Conservation (phyloP, 192 early-diverging fungal genomes). For the Entomortierella lignicola region DNA sequence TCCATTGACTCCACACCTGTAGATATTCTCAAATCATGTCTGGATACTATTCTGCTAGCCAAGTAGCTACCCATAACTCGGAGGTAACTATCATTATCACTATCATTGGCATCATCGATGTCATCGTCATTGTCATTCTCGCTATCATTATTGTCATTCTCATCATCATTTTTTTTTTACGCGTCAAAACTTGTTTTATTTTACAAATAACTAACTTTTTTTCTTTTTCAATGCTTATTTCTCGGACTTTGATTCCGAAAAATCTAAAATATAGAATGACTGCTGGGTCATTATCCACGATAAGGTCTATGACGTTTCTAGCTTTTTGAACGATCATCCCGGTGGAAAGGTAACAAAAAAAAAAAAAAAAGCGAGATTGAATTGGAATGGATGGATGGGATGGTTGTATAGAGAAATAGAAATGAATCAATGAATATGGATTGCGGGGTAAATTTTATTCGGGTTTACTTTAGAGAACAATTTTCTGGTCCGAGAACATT, state of each 20-base stretch:
- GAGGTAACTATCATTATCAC: too few relatives aligned
- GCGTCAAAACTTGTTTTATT: too few relatives aligned
- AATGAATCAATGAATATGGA: too few relatives aligned
- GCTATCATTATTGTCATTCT: too few relatives aligned
- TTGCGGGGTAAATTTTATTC: slow-evolving; percentile 4
- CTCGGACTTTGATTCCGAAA: background rate
- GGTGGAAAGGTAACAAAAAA: slow-evolving; percentile 58
- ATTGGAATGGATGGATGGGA: too few relatives aligned
- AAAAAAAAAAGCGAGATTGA: background rate
- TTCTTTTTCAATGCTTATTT: background rate
- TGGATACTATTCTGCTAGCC: slow-evolving; percentile 44
- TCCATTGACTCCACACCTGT: background rate
- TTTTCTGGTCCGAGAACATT: background rate
- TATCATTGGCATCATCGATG: too few relatives aligned
- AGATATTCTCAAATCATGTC: slow-evolving; percentile 29
- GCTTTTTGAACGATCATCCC: slow-evolving; percentile 69
- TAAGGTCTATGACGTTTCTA: slow-evolving; percentile 73
- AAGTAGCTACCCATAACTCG: slow-evolving; percentile 49
- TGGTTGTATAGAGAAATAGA: too few relatives aligned
- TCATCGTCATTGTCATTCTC: too few relatives aligned
- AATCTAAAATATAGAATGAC: slow-evolving; percentile 35
- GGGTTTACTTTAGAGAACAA: background rate
- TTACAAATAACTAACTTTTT: too few relatives aligned
- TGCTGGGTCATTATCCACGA: slow-evolving; percentile 74
- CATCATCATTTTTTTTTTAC: too few relatives aligned